Evolutionary conservation across 495 filamentous ascomycete genomes (phyloP).

Genomic region (Penicillium ucsense): DNA sequence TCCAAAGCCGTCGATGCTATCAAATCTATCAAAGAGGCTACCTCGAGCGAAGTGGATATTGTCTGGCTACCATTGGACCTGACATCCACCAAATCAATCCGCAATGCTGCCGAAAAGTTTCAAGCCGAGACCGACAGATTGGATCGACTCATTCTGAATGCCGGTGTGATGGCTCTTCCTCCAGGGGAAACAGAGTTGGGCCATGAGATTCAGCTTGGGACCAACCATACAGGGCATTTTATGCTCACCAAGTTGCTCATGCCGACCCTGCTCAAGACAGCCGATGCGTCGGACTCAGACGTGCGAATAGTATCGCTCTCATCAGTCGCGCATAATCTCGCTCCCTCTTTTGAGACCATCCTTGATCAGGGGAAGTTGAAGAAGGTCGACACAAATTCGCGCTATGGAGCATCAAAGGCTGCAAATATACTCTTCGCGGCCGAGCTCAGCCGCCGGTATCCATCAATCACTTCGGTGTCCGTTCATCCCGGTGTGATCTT

Average conservation of each 20-base stretch:
- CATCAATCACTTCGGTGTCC: constrained; percentile 31
- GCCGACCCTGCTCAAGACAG: constrained; percentile 20
- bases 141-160: constrained; percentile 54
- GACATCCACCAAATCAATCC: constrained; percentile 34
- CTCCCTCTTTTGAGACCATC: constrained; percentile 19
- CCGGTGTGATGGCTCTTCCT: constrained; percentile 52
- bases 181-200: constrained; percentile 28
- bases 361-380: constrained; percentile 21
- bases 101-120: constrained; percentile 41
- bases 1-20: constrained; percentile 23
- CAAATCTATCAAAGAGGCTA: constrained; percentile 8
- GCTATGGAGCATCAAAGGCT: constrained; percentile 49
- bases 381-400: constrained; percentile 31
- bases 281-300: constrained; percentile 25
- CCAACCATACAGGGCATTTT: constrained; percentile 51
- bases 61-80: constrained; percentile 39
- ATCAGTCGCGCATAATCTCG: constrained; percentile 26
- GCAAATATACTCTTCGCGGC: constrained; percentile 50
- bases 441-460: constrained; percentile 36
- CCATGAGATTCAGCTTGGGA: constrained; percentile 49
- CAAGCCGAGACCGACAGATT: constrained; percentile 39
- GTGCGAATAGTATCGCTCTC: constrained; percentile 35
- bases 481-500: constrained; percentile 39
- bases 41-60: constrained; percentile 15
- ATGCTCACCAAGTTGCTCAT: constrained; percentile 43